Evolutionary conservation across 768 basidiomycete genomes (phyloP).

Genomic region (Psilocybe azurescens): DNA sequence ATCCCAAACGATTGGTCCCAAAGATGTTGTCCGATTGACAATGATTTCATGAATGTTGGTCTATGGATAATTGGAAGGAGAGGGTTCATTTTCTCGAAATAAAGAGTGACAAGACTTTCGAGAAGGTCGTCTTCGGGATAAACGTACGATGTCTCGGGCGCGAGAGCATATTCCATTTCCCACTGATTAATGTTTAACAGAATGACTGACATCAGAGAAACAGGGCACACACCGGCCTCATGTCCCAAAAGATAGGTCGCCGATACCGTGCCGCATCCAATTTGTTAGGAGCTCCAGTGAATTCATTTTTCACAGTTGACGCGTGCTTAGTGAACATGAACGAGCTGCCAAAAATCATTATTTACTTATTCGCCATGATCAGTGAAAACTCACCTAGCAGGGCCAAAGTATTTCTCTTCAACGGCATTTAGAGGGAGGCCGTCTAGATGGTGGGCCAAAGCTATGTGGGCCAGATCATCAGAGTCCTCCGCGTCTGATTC

Average conservation of each 20-base stretch:
- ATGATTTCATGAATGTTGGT: constrained; percentile 62
- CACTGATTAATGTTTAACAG: constrained; percentile 32
- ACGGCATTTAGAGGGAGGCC: constrained; percentile 33
- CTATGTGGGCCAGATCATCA: constrained; percentile 37
- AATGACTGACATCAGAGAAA: background rate
- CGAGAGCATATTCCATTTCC: constrained; percentile 34
- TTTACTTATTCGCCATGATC: background rate
- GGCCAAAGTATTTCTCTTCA: constrained; percentile 47
- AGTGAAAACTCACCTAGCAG: constrained; percentile 32
- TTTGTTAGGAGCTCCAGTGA: constrained; percentile 27
- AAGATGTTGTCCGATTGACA: constrained; percentile 52
- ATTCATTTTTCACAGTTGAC: constrained; percentile 46
- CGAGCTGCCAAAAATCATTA: constrained; percentile 30
- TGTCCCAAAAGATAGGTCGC: constrained; percentile 34
- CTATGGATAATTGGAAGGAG: constrained; percentile 69
- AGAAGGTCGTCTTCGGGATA: constrained; percentile 60
- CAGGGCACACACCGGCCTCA: constrained; percentile 29
- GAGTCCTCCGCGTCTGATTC: constrained; percentile 26
- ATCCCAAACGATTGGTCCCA: constrained; percentile 56
- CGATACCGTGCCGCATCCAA: constrained; percentile 24
- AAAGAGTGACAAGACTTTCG: constrained; percentile 55
- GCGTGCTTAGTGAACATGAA: constrained; percentile 49
- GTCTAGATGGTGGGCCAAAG: constrained; percentile 37
- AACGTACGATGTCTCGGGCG: constrained; percentile 33
- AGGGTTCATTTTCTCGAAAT: constrained; percentile 59